Conservation (phyloP, 2,329 filamentous ascomycete species). For the Curvularia lunata region DNA sequence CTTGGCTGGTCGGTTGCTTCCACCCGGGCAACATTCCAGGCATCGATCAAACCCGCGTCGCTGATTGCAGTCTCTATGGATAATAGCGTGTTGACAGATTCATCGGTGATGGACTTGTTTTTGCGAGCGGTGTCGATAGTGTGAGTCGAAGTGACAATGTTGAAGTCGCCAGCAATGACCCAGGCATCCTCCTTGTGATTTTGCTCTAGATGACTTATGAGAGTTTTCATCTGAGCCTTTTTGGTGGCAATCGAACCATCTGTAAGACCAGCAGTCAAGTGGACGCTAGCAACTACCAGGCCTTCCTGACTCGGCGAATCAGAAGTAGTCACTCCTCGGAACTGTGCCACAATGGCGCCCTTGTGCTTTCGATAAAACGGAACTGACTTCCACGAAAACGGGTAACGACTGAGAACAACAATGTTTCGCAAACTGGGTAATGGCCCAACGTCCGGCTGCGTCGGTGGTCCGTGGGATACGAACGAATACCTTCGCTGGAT, state of each 20-base stretch:
- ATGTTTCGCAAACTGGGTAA: slow-evolving; percentile 67
- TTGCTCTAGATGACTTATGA: slow-evolving; percentile 56
- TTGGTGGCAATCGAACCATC: slow-evolving; percentile 65
- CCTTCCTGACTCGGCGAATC: slow-evolving; percentile 27
- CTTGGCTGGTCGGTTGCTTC: slow-evolving; percentile 52
- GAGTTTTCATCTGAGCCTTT: slow-evolving; percentile 60
- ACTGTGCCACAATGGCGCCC: slow-evolving; percentile 59
- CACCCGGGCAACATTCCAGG: slow-evolving; percentile 58
- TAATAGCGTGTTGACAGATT: slow-evolving; percentile 54
- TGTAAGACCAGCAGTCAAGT: slow-evolving; percentile 67
- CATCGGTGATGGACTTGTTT: slow-evolving; percentile 60
- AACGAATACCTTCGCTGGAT: slow-evolving; percentile 62
- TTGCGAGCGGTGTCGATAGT: slow-evolving; percentile 62
- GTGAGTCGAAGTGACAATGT: slow-evolving; percentile 64
- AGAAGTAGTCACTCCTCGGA: slow-evolving; percentile 47
- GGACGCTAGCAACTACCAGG: slow-evolving; percentile 63
- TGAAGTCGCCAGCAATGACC: slow-evolving; percentile 69
- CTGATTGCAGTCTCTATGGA: slow-evolving; percentile 57
- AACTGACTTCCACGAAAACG: slow-evolving; percentile 63
- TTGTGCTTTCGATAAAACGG: slow-evolving; percentile 64
- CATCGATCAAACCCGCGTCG: slow-evolving; percentile 59
- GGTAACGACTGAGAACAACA: slow-evolving; percentile 63
- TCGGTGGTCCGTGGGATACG: slow-evolving; percentile 63
- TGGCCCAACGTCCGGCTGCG: slow-evolving; percentile 59
- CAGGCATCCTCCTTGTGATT: slow-evolving; percentile 56